Evolutionary conservation across 192 early-diverging fungal genomes (phyloP), one percentile per base, ranked within the genome.

Genomic region (Helicostylum pulchrum): DNA sequence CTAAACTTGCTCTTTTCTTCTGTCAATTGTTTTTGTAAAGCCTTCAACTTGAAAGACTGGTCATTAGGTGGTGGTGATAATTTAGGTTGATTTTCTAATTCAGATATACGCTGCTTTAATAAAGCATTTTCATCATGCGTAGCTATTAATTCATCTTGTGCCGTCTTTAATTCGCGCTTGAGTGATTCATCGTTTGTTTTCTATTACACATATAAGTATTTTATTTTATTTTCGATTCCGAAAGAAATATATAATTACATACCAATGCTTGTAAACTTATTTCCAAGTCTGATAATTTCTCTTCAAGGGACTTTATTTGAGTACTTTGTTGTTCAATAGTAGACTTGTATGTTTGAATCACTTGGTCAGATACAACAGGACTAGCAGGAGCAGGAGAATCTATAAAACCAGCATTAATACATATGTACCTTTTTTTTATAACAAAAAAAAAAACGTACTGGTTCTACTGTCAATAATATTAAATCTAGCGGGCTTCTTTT

Each of bases 401-500:
- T 64, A 53, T 42, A 17, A 7, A 2, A n/a, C n/a, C n/a, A n/a
- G n/a, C n/a, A n/a, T n/a, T n/a, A n/a, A n/a, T n/a, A n/a, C n/a
- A n/a, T n/a, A n/a, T n/a, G n/a, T n/a, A n/a, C n/a, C n/a, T n/a
- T n/a, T n/a, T n/a, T n/a, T n/a, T n/a, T n/a, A n/a, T n/a, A n/a
- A n/a, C n/a, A n/a, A n/a, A n/a, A n/a, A n/a, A 45, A 3, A 44
- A 11, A 20, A 0, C 57, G 21, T 60, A 60, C 43, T 60, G 6
- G 31, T 56, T 45, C 57, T 45, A 45, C 20, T 59, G 19, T 59
- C 57, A 8, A 59, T 23, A 19, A 23, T 59, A 21, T 45, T 55
- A 51, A 72, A 72, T 19, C 59, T 72, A 39, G 58, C 62, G 3
- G 78, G 78, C 30, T 64, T 64, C n/a, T 55, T 54, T 23, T 65